Percentiles rank a stretch among this genome's conserved stretches.
Evolutionary conservation across 805 yeast species (phyloP).

Genomic region (Starmerella asiatica): DNA sequence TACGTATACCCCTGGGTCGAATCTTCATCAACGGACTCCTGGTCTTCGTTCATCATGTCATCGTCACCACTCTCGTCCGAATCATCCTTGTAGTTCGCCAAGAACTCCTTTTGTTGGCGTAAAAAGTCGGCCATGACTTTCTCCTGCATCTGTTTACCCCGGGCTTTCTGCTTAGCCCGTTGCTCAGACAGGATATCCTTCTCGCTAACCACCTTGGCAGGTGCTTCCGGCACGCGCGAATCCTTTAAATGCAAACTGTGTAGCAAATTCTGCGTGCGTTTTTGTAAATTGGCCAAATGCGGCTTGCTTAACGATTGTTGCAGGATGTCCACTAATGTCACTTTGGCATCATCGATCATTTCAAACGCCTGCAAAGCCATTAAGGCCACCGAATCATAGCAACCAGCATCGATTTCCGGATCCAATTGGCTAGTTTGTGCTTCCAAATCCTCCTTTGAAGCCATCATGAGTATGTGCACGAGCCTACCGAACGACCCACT

Average conservation of each 20-base stretch:
- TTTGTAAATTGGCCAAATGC: neutral
- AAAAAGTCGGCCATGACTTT: slow-evolving; percentile 67
- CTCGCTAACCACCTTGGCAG: slow-evolving; percentile 6
- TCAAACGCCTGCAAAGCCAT: neutral
- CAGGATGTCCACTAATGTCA: neutral
- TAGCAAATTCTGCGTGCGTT: slow-evolving; percentile 9
- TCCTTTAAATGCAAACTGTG: slow-evolving; percentile 12
- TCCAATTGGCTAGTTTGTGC: neutral
- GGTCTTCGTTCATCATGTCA: slow-evolving; percentile 28
- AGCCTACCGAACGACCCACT: slow-evolving; percentile 36
- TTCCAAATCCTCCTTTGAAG: slow-evolving; percentile 31
- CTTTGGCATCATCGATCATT: neutral
- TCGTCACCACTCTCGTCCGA: slow-evolving; percentile 24
- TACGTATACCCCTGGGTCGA: slow-evolving; percentile 27
- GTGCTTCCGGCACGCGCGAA: slow-evolving; percentile 6
- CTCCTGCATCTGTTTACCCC: slow-evolving; percentile 57
- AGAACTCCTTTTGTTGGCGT: slow-evolving; percentile 65
- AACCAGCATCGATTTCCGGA: neutral
- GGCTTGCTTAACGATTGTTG: neutral
- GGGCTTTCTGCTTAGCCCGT: slow-evolving; percentile 45
- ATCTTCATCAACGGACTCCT: slow-evolving; percentile 15
- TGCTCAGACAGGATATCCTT: slow-evolving; percentile 25
- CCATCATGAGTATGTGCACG: slow-evolving; percentile 58
- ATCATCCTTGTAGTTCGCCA: slow-evolving; percentile 37
- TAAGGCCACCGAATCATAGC: neutral